A percentile compares a stretch with the other conserved stretches of the same genome.
Evolutionary conservation across 805 yeast species (phyloP).

Genomic region (Wickerhamiella shivajii): DNA sequence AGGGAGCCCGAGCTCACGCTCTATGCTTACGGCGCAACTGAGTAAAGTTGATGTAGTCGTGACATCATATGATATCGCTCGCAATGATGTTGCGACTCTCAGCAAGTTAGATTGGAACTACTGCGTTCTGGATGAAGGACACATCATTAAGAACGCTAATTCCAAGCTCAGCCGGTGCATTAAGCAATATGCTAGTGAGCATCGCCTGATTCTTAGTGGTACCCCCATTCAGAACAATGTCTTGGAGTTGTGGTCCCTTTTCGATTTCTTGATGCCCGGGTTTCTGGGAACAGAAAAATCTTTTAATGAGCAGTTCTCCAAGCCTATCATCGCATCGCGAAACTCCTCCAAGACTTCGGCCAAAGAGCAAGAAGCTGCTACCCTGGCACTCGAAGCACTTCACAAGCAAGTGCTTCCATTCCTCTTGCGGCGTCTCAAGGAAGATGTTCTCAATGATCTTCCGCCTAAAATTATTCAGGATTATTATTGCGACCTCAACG

Average conservation of each 20-base stretch:
- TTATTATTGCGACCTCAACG: slow-evolving; percentile 91
- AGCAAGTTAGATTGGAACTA: slow-evolving; percentile 62
- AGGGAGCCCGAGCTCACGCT: slow-evolving; percentile 73
- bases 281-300: slow-evolving; percentile 88
- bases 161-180: slow-evolving; percentile 85
- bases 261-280: slow-evolving; percentile 98
- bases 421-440: slow-evolving; percentile 88
- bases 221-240: slow-evolving; percentile 98
- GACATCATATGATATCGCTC: slow-evolving; percentile 89
- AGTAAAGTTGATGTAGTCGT: slow-evolving; percentile 65
- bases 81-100: slow-evolving; percentile 70
- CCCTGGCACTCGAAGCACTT: slow-evolving; percentile 84
- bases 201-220: slow-evolving; percentile 81
- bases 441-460: slow-evolving; percentile 85
- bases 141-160: slow-evolving; percentile 80
- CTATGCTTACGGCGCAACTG: slow-evolving; percentile 38
- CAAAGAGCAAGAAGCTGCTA: slow-evolving; percentile 94
- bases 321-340: slow-evolving; percentile 90
- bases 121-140: slow-evolving; percentile 96
- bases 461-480: slow-evolving; percentile 99
- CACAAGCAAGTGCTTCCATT: slow-evolving; percentile 96
- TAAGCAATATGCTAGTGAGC: slow-evolving; percentile 69
- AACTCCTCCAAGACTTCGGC: slow-evolving; percentile 70
- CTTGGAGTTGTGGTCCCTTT: slow-evolving; percentile 90
- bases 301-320: slow-evolving; percentile 91